Evolutionary conservation across 2,329 filamentous ascomycete species (phyloP).

Genomic region (Fusarium dimerum): DNA sequence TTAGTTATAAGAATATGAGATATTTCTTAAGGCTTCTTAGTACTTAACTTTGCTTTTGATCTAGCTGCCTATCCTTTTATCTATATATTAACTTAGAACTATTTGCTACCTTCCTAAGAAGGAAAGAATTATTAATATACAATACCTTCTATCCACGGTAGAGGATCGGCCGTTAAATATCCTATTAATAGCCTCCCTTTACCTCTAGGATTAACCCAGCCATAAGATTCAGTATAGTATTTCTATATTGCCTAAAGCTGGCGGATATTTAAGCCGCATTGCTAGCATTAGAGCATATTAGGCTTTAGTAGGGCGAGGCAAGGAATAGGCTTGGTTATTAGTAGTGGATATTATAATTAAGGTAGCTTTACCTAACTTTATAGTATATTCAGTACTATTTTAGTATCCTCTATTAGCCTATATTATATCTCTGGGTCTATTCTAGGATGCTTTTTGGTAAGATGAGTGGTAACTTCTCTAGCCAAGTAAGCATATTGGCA

Average conservation of each 20-base stretch:
- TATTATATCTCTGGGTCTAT: neutral
- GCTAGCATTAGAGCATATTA: neutral
- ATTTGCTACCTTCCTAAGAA: neutral
- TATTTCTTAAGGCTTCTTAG: neutral
- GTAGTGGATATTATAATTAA: neutral
- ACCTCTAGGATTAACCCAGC: neutral
- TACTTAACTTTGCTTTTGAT: neutral
- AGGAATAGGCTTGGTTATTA: neutral
- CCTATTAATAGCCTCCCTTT: neutral
- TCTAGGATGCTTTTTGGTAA: neutral
- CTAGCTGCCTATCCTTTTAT: neutral
- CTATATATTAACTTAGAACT: neutral
- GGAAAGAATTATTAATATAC: neutral
- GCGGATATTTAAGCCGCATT: neutral
- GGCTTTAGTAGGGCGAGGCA: neutral
- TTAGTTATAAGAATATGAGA: neutral
- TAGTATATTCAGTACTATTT: neutral
- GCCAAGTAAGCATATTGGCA: too few relatives aligned
- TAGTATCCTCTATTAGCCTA: neutral
- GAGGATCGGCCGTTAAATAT: neutral
- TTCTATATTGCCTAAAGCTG: neutral
- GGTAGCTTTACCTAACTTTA: too few relatives aligned
- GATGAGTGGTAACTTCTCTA: neutral
- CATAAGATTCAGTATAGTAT: neutral
- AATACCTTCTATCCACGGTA: neutral